Evolutionary conservation across 2,329 filamentous ascomycete species (phyloP), one percentile per base, ranked within the genome.

Genomic region (Cytospora paraplurivora): DNA sequence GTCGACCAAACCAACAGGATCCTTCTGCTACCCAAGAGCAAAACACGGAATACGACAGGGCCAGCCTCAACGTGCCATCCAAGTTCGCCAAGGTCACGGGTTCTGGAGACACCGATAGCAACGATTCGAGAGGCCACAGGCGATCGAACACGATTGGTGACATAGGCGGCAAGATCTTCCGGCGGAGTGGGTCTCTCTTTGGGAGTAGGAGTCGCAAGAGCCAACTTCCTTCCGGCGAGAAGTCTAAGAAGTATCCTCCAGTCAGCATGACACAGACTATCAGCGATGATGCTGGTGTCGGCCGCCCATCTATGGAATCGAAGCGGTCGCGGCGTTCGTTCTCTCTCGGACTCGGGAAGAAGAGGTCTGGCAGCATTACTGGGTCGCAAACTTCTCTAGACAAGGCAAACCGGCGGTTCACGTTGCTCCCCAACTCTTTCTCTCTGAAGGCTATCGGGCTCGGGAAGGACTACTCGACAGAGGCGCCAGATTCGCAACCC

Each of bases 251-350:
- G 67, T 96, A 97, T 72, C 94, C 94, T 62, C 94, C 94, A 4
- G 90, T 94, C 55, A 97, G 93, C 78, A 96, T 97, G 92, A 86
- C 89, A 66, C 89, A 89, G 67, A 81, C 86, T 1, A 85, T 90
- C 75, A 79, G 85, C 7, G 82, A 83, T 55, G 81, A 81, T 38
- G 85, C 87, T 47, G 81, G 84, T 58, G 76, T 81, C 13, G 52
- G 51, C 7, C 81, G 90, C 55, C 80, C 81, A 49, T 93, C 90
- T 1, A 85, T 91, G 71, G 91, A 93, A 68, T 93, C 89, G 3
- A 81, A 80, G 67, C 78, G 77, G 19, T 86, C 86, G 37, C 85
- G 90, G 32, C 85, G 88, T 53, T 92, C 90, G 0, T 89, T 91
- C 72, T 88, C 88, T 1, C 78, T 90, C 54, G 87, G 85, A 1